These are phyloP conservation scores for Geranium incanum DNA, from an alignment of 441 rosid genomes.

Conservation along the genomic window DNA sequence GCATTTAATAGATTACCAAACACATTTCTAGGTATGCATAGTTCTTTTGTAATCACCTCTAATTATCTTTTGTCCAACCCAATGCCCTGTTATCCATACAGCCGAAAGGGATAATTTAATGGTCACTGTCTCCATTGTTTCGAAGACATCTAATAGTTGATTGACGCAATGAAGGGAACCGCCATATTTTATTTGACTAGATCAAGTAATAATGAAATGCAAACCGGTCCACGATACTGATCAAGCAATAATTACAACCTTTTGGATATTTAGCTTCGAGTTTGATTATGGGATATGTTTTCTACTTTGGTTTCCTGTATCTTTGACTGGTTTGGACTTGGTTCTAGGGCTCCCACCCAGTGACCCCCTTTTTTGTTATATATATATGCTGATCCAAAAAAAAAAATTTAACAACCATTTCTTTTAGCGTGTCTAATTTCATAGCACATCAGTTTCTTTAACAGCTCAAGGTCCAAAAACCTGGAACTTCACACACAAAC, in stretches of 20 bases:
- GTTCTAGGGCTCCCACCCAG: too few species aligned
- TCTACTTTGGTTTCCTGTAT: too few species aligned
- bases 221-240: background rate
- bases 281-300: too few species aligned
- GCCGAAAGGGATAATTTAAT: background rate
- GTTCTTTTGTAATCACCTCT: background rate
- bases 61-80: slow-evolving; percentile 1
- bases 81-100: background rate
- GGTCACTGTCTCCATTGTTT: background rate
- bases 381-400: too few species aligned
- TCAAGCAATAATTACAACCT: background rate
- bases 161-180: background rate
- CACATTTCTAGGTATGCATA: background rate
- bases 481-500: background rate
- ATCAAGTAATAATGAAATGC: slow-evolving; percentile 2
- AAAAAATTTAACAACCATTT: background rate
- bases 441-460: background rate
- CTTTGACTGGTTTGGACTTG: too few species aligned
- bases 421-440: background rate
- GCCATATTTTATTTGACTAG: background rate
- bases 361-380: too few species aligned
- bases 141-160: background rate
- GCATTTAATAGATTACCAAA: slow-evolving; percentile 2
- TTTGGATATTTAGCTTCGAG: too few species aligned
- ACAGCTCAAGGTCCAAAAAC: background rate